These are phyloP conservation scores for Thymus quinquecostatus DNA, from an alignment of 257 asterid species.

Conservation along the genomic window DNA sequence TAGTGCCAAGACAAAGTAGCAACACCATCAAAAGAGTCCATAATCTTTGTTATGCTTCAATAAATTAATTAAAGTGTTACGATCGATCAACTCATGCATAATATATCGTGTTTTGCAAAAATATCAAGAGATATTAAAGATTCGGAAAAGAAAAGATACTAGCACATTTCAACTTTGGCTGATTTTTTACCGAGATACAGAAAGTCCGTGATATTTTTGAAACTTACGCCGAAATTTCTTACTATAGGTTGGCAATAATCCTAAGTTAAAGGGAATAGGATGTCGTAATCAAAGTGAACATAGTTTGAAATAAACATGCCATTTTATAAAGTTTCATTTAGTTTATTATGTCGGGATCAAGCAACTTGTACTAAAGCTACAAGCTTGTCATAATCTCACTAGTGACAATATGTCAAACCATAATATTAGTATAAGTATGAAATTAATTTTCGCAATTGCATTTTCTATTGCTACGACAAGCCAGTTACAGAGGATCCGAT, in stretches of 20 bases:
- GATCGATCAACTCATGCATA: background rate
- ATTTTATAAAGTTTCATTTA: background rate
- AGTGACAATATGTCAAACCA: constrained; percentile 9
- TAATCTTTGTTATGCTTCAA: too few relatives aligned
- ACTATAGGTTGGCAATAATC: background rate
- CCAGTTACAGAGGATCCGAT: too few relatives aligned
- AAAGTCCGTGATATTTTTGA: background rate
- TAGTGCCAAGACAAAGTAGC: background rate
- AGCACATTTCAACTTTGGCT: too few relatives aligned
- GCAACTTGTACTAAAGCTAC: constrained; percentile 27
- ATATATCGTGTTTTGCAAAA: background rate
- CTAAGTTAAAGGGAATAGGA: too few relatives aligned
- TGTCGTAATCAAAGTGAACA: background rate
- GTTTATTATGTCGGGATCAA: constrained; percentile 5
- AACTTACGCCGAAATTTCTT: background rate
- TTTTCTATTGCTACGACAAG: too few relatives aligned
- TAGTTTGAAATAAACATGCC: background rate
- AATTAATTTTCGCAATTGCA: too few relatives aligned
- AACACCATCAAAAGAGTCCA: too few relatives aligned
- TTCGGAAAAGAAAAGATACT: too few relatives aligned
- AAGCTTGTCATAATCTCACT: constrained; percentile 20
- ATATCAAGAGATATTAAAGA: background rate
- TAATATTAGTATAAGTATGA: background rate
- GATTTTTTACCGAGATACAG: too few relatives aligned
- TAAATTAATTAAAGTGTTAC: background rate